These are phyloP conservation scores for Teratosphaeria zuluensis DNA, from an alignment of 2,329 filamentous ascomycete species.

Conservation along the genomic window DNA sequence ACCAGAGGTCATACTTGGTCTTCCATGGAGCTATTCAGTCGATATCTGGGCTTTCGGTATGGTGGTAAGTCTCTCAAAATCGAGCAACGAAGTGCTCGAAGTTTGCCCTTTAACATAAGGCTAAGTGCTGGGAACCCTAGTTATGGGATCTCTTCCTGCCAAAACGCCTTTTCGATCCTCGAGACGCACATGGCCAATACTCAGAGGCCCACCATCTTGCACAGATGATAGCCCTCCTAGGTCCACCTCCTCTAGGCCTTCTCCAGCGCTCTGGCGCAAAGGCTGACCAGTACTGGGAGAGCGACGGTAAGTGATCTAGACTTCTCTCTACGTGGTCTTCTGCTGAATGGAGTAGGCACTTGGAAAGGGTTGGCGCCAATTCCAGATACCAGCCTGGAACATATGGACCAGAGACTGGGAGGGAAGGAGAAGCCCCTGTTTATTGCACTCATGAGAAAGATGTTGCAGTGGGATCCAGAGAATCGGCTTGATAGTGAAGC, in stretches of 20 bases:
- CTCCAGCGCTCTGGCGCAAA: neutral
- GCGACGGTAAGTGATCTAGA: neutral
- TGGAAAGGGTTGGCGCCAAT: neutral
- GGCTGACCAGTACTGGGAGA: neutral
- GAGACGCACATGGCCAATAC: neutral
- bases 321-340: neutral
- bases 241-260: neutral
- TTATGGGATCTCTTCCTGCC: conserved; percentile 31
- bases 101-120: neutral
- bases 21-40: conserved; percentile 26
- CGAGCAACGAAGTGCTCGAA: no score
- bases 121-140: conserved; percentile 8
- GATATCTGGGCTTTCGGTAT: conserved; percentile 33
- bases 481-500: neutral
- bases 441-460: neutral
- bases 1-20: conserved; percentile 29
- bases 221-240: neutral
- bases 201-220: neutral
- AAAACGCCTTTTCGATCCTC: conserved; percentile 23
- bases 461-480: neutral
- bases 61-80: conserved; percentile 23
- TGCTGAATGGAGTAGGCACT: neutral
- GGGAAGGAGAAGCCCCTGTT: neutral
- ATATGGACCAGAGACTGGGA: neutral
- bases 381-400: neutral